phyloP scores from a whole-genome alignment of 2,329 filamentous ascomycete species.

The Cucurbitaria berberidis region DNA sequence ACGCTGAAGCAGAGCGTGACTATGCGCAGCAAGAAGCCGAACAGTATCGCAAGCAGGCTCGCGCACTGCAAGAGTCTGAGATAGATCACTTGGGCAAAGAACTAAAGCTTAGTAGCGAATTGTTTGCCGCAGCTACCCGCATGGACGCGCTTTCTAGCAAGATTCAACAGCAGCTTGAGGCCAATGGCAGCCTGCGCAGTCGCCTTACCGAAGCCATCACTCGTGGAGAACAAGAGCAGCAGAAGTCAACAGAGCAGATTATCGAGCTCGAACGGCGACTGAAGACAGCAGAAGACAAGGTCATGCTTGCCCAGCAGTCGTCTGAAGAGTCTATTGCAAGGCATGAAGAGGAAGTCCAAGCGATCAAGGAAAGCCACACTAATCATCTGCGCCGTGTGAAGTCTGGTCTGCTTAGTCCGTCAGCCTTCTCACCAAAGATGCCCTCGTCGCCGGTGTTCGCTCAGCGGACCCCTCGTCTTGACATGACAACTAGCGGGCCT shows the following conservation, averaged over 20 bases:
- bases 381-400: constrained; percentile 78
- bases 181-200: constrained; percentile 75
- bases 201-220: constrained; percentile 80
- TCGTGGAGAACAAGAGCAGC: constrained; percentile 84
- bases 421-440: constrained; percentile 63
- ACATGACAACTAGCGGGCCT: constrained; percentile 66
- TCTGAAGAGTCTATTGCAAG: constrained; percentile 83
- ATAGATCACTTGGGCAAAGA: constrained; percentile 64
- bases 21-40: constrained; percentile 70
- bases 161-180: constrained; percentile 79
- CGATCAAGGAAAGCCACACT: constrained; percentile 77
- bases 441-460: constrained; percentile 68
- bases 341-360: constrained; percentile 84
- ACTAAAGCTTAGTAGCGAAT: constrained; percentile 69
- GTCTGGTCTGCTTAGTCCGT: constrained; percentile 54
- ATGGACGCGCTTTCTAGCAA: constrained; percentile 81
- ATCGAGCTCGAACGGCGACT: constrained; percentile 82
- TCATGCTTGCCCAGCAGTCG: constrained; percentile 80
- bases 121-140: constrained; percentile 74
- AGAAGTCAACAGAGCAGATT: constrained; percentile 79
- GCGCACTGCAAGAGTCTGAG: constrained; percentile 63
- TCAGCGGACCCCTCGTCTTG: constrained; percentile 64
- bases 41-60: constrained; percentile 67
- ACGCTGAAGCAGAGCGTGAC: constrained; percentile 74
- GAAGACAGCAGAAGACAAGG: constrained; percentile 80